Evolutionary conservation across 768 basidiomycete genomes (phyloP).

Genomic region (Podaxis sp.): DNA sequence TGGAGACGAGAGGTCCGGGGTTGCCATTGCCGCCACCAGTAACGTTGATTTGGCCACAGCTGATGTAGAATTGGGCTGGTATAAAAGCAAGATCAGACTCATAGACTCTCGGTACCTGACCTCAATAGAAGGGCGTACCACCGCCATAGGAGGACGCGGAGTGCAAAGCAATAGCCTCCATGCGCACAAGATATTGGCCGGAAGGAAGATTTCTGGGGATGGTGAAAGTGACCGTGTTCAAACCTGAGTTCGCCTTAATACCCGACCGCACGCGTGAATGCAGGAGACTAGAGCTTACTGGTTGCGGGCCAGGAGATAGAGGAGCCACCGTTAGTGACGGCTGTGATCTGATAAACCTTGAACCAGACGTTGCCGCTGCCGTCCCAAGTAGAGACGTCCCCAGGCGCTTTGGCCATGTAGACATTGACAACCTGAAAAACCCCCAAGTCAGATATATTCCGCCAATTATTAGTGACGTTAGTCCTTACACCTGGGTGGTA

Average conservation of each 20-base stretch:
- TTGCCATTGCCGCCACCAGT: constrained; percentile 28
- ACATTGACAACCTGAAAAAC: constrained; percentile 29
- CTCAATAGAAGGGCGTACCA: constrained; percentile 22
- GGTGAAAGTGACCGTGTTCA: constrained; percentile 30
- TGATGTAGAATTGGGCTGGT: constrained; percentile 31
- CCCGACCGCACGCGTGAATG: background rate
- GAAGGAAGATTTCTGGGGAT: constrained; percentile 34
- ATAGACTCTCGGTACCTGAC: background rate
- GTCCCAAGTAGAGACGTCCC: constrained; percentile 37
- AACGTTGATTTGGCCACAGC: constrained; percentile 39
- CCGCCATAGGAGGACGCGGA: constrained; percentile 33
- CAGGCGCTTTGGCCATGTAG: constrained; percentile 48
- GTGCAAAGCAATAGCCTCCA: constrained; percentile 42
- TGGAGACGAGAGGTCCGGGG: constrained; percentile 27
- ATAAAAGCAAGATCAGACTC: background rate
- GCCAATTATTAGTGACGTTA: background rate
- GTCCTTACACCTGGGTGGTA: constrained; percentile 44
- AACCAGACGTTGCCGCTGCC: constrained; percentile 46
- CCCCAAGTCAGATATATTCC: background rate
- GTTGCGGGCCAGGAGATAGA: constrained; percentile 39
- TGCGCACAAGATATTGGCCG: constrained; percentile 39
- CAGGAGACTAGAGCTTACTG: constrained; percentile 19
- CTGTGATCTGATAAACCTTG: constrained; percentile 42
- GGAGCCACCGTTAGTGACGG: constrained; percentile 39
- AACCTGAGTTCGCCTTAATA: background rate